Percentiles rank a stretch among this genome's conserved stretches.
phyloP scores from a whole-genome alignment of 2,329 filamentous ascomycete genomes.

The Paraphoma sp. region DNA sequence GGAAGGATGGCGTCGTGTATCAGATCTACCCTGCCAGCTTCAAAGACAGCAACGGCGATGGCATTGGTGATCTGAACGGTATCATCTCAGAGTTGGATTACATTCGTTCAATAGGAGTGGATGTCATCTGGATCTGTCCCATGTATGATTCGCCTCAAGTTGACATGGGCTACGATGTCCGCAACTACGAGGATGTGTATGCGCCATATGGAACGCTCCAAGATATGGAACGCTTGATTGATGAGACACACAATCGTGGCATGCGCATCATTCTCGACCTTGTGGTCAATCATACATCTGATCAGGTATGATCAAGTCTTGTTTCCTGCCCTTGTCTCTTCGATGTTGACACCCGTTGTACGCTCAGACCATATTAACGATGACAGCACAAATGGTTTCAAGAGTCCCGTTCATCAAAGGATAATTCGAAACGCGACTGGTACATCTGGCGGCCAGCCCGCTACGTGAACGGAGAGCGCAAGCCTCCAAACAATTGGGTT shows the following conservation, averaged over 20 bases:
- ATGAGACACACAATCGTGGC: conserved; percentile 42
- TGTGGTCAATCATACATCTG: conserved; percentile 50
- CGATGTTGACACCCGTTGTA: not conserved
- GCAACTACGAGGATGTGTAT: conserved; percentile 50
- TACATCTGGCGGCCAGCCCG: conserved; percentile 61
- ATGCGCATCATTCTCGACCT: conserved; percentile 50
- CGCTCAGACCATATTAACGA: conserved; percentile 7
- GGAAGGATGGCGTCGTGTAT: conserved; percentile 67
- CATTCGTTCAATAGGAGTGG: conserved; percentile 55
- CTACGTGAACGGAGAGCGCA: conserved; percentile 62
- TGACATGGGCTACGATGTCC: conserved; percentile 52
- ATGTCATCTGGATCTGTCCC: conserved; percentile 47
- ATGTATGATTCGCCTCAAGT: conserved; percentile 57
- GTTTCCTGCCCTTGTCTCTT: not conserved
- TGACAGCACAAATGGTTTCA: conserved; percentile 62
- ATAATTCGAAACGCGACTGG: conserved; percentile 62
- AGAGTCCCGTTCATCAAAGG: conserved; percentile 59
- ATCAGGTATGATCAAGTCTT: conserved; percentile 29
- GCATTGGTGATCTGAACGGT: conserved; percentile 63
- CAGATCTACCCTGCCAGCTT: conserved; percentile 70
- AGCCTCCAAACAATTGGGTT: conserved; percentile 80
- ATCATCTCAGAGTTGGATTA: conserved; percentile 65
- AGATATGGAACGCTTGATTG: conserved; percentile 48
- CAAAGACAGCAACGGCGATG: conserved; percentile 64
- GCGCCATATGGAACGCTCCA: conserved; percentile 49